These are phyloP conservation scores for Wilcoxina mikolae DNA, from an alignment of 495 filamentous ascomycete genomes.

Conservation along the genomic window DNA sequence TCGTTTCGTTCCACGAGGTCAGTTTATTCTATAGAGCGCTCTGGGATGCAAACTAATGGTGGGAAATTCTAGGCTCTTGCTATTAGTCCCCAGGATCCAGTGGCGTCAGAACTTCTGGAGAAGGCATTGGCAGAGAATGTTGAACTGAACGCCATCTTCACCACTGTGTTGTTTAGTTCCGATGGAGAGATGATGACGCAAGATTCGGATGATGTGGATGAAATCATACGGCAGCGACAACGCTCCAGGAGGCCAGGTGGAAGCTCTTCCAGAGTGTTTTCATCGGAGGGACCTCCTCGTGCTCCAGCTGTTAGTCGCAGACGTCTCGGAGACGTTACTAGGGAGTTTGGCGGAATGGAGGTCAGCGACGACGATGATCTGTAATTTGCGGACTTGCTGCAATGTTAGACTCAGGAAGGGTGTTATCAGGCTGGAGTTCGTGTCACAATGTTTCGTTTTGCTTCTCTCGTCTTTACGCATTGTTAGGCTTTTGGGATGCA, in stretches of 20 bases:
- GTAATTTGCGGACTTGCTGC: no score
- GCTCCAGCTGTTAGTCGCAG: conserved; percentile 10
- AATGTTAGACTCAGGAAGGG: no score
- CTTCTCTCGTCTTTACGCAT: no score
- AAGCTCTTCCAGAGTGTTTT: not conserved
- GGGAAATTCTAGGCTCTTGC: conserved; percentile 59
- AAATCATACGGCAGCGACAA: conserved; percentile 12
- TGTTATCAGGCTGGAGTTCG: no score
- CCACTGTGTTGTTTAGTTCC: conserved; percentile 14
- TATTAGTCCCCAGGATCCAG: conserved; percentile 52
- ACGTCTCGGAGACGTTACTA: conserved; percentile 25
- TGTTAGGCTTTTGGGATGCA: no score
- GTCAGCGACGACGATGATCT: conserved; percentile 24
- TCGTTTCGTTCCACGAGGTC: conserved; percentile 34
- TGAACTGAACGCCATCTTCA: conserved; percentile 22
- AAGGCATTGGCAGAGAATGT: conserved; percentile 60
- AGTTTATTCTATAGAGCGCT: not conserved
- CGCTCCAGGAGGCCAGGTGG: conserved; percentile 7
- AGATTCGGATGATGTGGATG: conserved; percentile 22
- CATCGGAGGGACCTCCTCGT: not conserved
- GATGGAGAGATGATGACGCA: conserved; percentile 26
- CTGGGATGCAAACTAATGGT: not conserved
- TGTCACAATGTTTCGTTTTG: no score
- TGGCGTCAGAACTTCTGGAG: conserved; percentile 58
- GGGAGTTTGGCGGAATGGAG: conserved; percentile 25